These are phyloP conservation scores for Aspergillus conjunctus DNA, from an alignment of 495 filamentous ascomycete species.

Conservation along the genomic window DNA sequence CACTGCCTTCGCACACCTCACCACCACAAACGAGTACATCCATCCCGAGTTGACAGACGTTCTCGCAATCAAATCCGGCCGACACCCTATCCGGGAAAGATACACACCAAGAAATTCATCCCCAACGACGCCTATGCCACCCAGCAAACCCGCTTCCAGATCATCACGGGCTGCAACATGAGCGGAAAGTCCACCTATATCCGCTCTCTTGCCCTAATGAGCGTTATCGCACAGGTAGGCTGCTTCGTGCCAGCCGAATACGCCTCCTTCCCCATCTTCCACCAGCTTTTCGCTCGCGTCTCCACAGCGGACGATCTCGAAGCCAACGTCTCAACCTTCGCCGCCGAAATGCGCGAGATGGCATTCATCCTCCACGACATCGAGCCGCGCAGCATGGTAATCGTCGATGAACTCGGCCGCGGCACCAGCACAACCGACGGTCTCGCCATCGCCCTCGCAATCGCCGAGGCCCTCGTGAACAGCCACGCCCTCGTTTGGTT, in stretches of 20 bases:
- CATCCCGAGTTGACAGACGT: conserved; percentile 75
- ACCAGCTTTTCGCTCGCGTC: conserved; percentile 83
- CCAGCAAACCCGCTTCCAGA: conserved; percentile 76
- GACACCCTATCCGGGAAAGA: conserved; percentile 86
- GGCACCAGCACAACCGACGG: conserved; percentile 91
- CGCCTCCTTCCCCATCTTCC: conserved; percentile 77
- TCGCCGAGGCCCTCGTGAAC: conserved; percentile 82
- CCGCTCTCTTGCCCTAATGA: conserved; percentile 77
- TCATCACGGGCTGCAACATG: conserved; percentile 98
- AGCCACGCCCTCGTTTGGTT: conserved; percentile 83
- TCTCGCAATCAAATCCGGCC: conserved; percentile 75
- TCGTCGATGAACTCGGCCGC: conserved; percentile 91
- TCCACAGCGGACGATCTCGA: conserved; percentile 87
- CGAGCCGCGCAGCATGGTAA: conserved; percentile 71
- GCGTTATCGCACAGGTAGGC: conserved; percentile 91
- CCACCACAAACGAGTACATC: conserved; percentile 76
- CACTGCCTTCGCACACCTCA: conserved; percentile 76
- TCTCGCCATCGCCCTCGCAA: conserved; percentile 81
- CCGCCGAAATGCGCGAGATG: conserved; percentile 93
- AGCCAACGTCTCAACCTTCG: conserved; percentile 90
- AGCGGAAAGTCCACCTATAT: conserved; percentile 98
- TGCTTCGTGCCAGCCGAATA: conserved; percentile 86
- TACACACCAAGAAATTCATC: conserved; percentile 66
- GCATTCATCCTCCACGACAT: conserved; percentile 86
- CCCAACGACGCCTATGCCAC: conserved; percentile 90